Conservation (phyloP, 257 asterid species). For the Ilex asprella region DNA sequence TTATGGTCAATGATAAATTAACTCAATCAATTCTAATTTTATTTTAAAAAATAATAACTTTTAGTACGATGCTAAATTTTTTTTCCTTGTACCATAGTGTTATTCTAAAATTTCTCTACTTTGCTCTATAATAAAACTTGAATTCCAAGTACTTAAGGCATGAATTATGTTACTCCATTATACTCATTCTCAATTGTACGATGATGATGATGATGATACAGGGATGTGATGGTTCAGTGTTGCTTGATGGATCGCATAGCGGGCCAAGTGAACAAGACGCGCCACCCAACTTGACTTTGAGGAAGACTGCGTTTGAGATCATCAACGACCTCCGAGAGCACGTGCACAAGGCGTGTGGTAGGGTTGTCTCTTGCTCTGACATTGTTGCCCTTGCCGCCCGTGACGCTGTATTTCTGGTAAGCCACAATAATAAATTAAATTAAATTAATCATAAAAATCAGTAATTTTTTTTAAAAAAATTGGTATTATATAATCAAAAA, state of each 20-base stretch:
- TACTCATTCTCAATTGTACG: too few relatives aligned
- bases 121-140: too few relatives aligned
- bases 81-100: too few relatives aligned
- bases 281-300: conserved; percentile 22
- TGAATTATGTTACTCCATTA: too few relatives aligned
- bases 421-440: not conserved
- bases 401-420: conserved; percentile 21
- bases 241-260: conserved; percentile 24
- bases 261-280: conserved; percentile 29
- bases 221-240: conserved; percentile 28
- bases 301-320: conserved; percentile 8
- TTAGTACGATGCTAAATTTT: too few relatives aligned
- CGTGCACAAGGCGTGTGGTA: conserved; percentile 13
- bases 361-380: conserved; percentile 25
- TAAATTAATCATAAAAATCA: not conserved
- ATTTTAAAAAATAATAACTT: too few relatives aligned
- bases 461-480: not conserved
- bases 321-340: conserved; percentile 18
- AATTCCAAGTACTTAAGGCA: too few relatives aligned
- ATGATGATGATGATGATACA: not conserved
- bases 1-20: too few relatives aligned
- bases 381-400: conserved; percentile 23
- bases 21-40: too few relatives aligned
- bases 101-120: too few relatives aligned
- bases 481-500: not conserved